Conservation (phyloP, 352 stramenopile genomes). For the Pythium folliculosum region DNA sequence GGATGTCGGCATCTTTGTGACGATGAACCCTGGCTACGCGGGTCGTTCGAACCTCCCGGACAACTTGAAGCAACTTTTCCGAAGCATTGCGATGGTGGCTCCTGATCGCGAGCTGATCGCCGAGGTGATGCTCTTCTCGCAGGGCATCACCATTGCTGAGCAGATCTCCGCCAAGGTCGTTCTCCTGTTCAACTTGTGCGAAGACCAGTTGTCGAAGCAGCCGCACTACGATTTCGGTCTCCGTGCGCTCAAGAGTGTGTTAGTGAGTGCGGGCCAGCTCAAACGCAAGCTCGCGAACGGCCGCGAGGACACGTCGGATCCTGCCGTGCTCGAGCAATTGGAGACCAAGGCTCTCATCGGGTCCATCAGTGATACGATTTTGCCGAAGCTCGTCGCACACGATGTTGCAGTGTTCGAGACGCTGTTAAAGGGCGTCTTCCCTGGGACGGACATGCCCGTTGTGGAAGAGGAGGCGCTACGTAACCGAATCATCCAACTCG, state of each 20-base stretch:
- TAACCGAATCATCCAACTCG: slow-evolving; percentile 91
- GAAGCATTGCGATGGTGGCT: slow-evolving; percentile 99
- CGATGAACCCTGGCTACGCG: slow-evolving; percentile 99
- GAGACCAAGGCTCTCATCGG: slow-evolving; percentile 96
- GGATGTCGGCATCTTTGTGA: slow-evolving; percentile 99
- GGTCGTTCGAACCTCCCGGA: slow-evolving; percentile 96
- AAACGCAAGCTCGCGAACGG: slow-evolving; percentile 92
- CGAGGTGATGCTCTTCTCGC: slow-evolving; percentile 99
- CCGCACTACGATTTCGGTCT: slow-evolving; percentile 99
- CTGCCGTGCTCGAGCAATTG: slow-evolving; percentile 61
- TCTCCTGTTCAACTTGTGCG: slow-evolving; percentile 97
- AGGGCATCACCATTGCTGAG: slow-evolving; percentile 99
- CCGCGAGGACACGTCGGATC: slow-evolving; percentile 34
- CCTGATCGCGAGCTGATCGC: slow-evolving; percentile 99
- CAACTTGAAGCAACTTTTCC: slow-evolving; percentile 99
- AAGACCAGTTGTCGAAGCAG: slow-evolving; percentile 98
- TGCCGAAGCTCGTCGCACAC: slow-evolving; percentile 98
- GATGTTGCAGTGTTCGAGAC: slow-evolving; percentile 97
- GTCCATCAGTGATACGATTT: slow-evolving; percentile 98
- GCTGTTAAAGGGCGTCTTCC: slow-evolving; percentile 97
- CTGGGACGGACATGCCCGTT: slow-evolving; percentile 82
- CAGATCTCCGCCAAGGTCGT: slow-evolving; percentile 97
- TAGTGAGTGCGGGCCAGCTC: slow-evolving; percentile 97
- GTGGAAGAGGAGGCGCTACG: slow-evolving; percentile 90
- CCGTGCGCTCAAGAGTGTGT: slow-evolving; percentile 98